A percentile compares a stretch with the other conserved stretches of the same genome.
Conservation (phyloP, 805 yeast genomes). For the Suhomyces prunicola region DNA sequence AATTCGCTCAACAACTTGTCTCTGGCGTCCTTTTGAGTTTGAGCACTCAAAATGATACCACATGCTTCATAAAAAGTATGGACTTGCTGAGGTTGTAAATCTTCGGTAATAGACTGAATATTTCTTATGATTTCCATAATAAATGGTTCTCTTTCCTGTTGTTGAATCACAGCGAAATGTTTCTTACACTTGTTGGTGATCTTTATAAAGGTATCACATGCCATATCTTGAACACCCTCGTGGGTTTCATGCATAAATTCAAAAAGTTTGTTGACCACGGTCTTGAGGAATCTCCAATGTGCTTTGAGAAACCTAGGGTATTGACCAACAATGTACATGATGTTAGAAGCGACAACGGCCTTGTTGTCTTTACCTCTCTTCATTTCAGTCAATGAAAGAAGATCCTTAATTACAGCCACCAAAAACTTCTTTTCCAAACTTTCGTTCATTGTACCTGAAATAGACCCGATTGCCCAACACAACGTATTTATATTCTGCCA, state of each 20-base stretch:
- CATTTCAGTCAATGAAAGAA: slow-evolving; percentile 88
- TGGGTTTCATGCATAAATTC: slow-evolving; percentile 99
- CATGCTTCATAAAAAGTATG: slow-evolving; percentile 98
- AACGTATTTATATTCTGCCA: slow-evolving; percentile 97
- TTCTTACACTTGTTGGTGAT: slow-evolving; percentile 93
- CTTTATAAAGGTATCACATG: slow-evolving; percentile 97
- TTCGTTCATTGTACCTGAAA: slow-evolving; percentile 98
- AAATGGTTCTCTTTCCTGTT: slow-evolving; percentile 84
- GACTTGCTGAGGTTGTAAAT: slow-evolving; percentile 94
- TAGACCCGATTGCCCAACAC: slow-evolving; percentile 99
- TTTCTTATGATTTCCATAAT: slow-evolving; percentile 83
- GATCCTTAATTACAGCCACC: slow-evolving; percentile 88
- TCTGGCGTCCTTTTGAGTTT: slow-evolving; percentile 63
- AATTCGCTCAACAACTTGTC: slow-evolving; percentile 70
- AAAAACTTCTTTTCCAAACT: slow-evolving; percentile 93
- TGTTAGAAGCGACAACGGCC: slow-evolving; percentile 99
- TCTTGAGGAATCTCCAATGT: slow-evolving; percentile 95
- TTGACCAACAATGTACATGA: slow-evolving; percentile 99
- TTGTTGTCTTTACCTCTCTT: slow-evolving; percentile 97
- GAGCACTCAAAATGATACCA: slow-evolving; percentile 89
- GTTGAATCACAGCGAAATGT: slow-evolving; percentile 87
- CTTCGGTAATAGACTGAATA: slow-evolving; percentile 83
- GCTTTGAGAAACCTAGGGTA: slow-evolving; percentile 96
- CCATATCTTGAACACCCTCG: slow-evolving; percentile 99
- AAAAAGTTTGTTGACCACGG: slow-evolving; percentile 91